Evolutionary conservation across 78 protist species (phyloP).

Genomic region (Cyanophora paradoxa): DNA sequence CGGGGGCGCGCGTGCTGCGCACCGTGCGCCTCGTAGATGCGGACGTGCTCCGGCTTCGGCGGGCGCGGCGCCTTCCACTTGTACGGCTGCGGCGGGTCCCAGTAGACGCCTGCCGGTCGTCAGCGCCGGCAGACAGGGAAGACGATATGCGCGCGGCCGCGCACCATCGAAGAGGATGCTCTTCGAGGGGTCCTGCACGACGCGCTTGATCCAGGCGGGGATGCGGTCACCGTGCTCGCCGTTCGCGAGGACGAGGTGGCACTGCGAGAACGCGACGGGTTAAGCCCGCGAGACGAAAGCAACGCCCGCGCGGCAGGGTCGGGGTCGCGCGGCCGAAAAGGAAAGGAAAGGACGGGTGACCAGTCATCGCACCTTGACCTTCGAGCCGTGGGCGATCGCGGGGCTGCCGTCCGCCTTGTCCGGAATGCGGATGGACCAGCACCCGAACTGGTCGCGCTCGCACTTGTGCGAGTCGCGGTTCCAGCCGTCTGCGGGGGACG

Average conservation of each 20-base stretch:
- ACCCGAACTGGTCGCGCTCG: slow-evolving; percentile 53
- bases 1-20: no score
- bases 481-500: slow-evolving; percentile 46
- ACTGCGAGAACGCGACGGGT: no score
- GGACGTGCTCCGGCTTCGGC: slow-evolving; percentile 26
- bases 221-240: slow-evolving; percentile 65
- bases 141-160: no score
- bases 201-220: slow-evolving; percentile 74
- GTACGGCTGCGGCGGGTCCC: slow-evolving; percentile 56
- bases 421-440: slow-evolving; percentile 50
- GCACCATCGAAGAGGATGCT: no score
- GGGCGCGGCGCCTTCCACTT: slow-evolving; percentile 50
- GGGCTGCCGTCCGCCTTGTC: slow-evolving; percentile 48
- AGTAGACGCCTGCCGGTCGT: slow-evolving; percentile 62
- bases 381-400: slow-evolving; percentile 62
- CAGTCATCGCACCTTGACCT: slow-evolving; percentile 30
- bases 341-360: background rate
- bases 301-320: no score
- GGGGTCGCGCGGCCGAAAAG: no score
- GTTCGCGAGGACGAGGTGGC: no score
- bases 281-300: no score
- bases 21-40: slow-evolving; percentile 80
- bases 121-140: no score
- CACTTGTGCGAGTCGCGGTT: slow-evolving; percentile 34
- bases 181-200: slow-evolving; percentile 57